These are phyloP conservation scores for Neurospora sp. DNA, from an alignment of 495 filamentous ascomycete genomes.

Conservation along the genomic window DNA sequence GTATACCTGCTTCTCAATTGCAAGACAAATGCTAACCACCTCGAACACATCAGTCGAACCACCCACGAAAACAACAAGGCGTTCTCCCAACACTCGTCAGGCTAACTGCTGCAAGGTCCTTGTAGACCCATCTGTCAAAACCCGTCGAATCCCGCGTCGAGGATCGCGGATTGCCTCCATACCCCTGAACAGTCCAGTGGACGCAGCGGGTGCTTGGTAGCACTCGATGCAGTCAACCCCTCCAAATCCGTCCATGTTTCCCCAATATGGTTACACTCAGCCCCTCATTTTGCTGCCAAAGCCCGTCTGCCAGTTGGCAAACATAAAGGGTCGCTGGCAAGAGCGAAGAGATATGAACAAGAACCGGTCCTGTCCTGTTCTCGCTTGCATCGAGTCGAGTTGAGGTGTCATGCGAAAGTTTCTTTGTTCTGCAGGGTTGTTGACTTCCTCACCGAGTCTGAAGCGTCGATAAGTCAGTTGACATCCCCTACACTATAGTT, in stretches of 20 bases:
- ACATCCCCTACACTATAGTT: not conserved
- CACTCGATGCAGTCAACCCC: not conserved
- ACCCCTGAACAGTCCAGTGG: not conserved
- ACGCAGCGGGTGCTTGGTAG: not conserved
- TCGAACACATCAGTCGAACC: not conserved
- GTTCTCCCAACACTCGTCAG: not conserved
- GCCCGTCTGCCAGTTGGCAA: not conserved
- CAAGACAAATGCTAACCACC: not conserved
- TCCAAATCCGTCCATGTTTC: not conserved
- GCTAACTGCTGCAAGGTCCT: not conserved
- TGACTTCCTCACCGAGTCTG: not conserved
- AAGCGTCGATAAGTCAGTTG: not conserved
- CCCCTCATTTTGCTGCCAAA: not conserved
- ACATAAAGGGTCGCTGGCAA: not conserved
- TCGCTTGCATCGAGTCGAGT: not conserved
- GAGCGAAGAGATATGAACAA: not conserved
- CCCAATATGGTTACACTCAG: not conserved
- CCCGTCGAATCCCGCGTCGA: not conserved
- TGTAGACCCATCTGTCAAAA: not conserved
- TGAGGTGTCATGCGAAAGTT: not conserved
- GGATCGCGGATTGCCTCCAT: not conserved
- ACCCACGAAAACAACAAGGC: not conserved
- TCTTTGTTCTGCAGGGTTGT: not conserved
- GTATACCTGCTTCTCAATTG: not conserved
- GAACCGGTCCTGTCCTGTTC: not conserved